A percentile compares a stretch with the other conserved stretches of the same genome.
These are phyloP conservation scores for Malus sieversii DNA, from an alignment of 306 rosid species.

Conservation along the genomic window DNA sequence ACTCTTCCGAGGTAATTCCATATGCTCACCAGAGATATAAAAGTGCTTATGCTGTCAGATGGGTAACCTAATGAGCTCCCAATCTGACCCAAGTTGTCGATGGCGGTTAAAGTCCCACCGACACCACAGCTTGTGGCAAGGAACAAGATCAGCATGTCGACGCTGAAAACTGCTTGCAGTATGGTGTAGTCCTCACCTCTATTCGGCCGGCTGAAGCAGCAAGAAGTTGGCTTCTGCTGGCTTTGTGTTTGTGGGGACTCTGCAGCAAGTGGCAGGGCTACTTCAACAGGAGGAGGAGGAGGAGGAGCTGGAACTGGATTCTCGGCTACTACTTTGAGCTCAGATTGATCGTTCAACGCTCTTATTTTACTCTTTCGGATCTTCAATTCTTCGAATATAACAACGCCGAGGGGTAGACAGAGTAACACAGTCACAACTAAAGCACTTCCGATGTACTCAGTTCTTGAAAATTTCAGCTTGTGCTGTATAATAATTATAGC, in stretches of 20 bases:
- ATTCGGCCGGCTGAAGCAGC: constrained; percentile 40
- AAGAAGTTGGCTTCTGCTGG: constrained; percentile 11
- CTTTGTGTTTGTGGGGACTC: neutral
- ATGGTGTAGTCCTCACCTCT: constrained; percentile 72
- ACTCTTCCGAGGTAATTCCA: constrained; percentile 70
- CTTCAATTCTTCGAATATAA: constrained; percentile 34
- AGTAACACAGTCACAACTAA: constrained; percentile 27
- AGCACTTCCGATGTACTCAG: constrained; percentile 29
- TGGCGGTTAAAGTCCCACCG: constrained; percentile 58
- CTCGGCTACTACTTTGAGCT: constrained; percentile 11
- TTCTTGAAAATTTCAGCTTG: constrained; percentile 25
- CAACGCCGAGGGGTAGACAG: constrained; percentile 40
- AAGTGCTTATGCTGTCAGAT: constrained; percentile 38
- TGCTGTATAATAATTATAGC: constrained; percentile 41
- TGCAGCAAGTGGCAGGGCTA: neutral
- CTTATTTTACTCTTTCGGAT: constrained; percentile 25
- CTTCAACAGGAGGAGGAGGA: constrained; percentile 6
- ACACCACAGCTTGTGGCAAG: constrained; percentile 30
- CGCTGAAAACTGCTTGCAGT: constrained; percentile 62
- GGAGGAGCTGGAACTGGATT: neutral
- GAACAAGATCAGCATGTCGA: constrained; percentile 55
- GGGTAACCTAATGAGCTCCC: constrained; percentile 54
- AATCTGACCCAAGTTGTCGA: constrained; percentile 72
- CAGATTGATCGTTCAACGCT: constrained; percentile 1
- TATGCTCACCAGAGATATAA: constrained; percentile 62